Percentiles rank a stretch among this genome's conserved stretches.
phyloP scores from a whole-genome alignment of 2,329 filamentous ascomycete genomes.

The Pyrenophora teres region DNA sequence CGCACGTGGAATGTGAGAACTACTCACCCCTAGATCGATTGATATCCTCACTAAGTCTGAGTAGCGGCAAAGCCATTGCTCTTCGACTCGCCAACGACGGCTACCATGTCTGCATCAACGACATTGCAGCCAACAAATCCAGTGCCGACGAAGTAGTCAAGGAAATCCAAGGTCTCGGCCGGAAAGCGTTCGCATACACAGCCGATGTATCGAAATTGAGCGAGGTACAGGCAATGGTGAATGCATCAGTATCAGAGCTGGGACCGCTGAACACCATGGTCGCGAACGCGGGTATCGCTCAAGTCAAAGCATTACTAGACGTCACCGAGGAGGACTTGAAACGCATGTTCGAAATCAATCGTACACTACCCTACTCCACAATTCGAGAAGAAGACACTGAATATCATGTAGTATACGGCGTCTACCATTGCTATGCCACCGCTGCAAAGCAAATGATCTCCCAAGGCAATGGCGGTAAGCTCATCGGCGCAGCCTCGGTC shows the following conservation, averaged over 20 bases:
- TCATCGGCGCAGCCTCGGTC: slow-evolving; percentile 59
- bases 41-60: slow-evolving; percentile 3
- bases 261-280: slow-evolving; percentile 61
- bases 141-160: slow-evolving; percentile 59
- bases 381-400: neutral
- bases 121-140: slow-evolving; percentile 59
- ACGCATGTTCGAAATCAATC: slow-evolving; percentile 66
- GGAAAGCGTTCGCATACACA: slow-evolving; percentile 59
- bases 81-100: slow-evolving; percentile 67
- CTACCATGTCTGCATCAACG: slow-evolving; percentile 69
- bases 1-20: slow-evolving; percentile 44
- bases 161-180: slow-evolving; percentile 58
- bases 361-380: slow-evolving; percentile 5
- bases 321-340: slow-evolving; percentile 62
- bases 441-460: slow-evolving; percentile 69
- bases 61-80: slow-evolving; percentile 65
- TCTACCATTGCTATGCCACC: slow-evolving; percentile 67
- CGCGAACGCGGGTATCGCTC: slow-evolving; percentile 66
- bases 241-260: slow-evolving; percentile 57
- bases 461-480: slow-evolving; percentile 57
- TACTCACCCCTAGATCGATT: too few species aligned
- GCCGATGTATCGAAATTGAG: slow-evolving; percentile 65
- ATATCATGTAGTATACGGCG: slow-evolving; percentile 57
- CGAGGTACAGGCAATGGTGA: slow-evolving; percentile 60
- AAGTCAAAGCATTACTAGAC: slow-evolving; percentile 62